These are phyloP conservation scores for Typha latifolia DNA, from an alignment of 176 grass and related monocot species.

Conservation along the genomic window DNA sequence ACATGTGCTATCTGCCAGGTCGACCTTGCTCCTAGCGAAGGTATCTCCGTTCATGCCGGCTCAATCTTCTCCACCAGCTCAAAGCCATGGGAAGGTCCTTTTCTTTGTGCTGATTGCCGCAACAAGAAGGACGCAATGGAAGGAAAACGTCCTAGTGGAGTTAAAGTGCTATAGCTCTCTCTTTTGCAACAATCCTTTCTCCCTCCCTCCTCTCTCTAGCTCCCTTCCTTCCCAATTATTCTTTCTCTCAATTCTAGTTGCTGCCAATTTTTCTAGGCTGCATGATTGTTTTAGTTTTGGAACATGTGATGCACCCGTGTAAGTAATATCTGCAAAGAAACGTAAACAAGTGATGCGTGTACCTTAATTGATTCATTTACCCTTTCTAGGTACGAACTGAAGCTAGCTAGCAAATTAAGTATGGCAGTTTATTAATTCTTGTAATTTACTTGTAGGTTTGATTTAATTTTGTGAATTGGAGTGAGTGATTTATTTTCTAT, in stretches of 20 bases:
- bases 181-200: not conserved
- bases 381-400: not conserved
- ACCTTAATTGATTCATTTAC: conserved; percentile 1
- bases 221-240: not conserved
- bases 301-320: not conserved
- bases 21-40: conserved; percentile 71
- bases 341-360: not conserved
- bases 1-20: conserved; percentile 91
- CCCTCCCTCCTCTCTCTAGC: not conserved
- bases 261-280: conserved; percentile 27
- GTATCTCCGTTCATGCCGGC: conserved; percentile 71
- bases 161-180: conserved; percentile 54
- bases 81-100: conserved; percentile 88
- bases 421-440: not conserved
- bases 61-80: conserved; percentile 73
- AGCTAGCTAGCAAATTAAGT: not conserved
- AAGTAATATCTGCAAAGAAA: conserved; percentile 1
- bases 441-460: not conserved
- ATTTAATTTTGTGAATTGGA: too few species aligned
- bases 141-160: conserved; percentile 81
- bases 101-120: conserved; percentile 79
- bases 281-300: conserved; percentile 11
- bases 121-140: conserved; percentile 97
- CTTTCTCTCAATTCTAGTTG: conserved; percentile 1
- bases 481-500: too few species aligned